These are phyloP conservation scores for Starmerella davenportii DNA, from an alignment of 805 yeast species.

Conservation along the genomic window DNA sequence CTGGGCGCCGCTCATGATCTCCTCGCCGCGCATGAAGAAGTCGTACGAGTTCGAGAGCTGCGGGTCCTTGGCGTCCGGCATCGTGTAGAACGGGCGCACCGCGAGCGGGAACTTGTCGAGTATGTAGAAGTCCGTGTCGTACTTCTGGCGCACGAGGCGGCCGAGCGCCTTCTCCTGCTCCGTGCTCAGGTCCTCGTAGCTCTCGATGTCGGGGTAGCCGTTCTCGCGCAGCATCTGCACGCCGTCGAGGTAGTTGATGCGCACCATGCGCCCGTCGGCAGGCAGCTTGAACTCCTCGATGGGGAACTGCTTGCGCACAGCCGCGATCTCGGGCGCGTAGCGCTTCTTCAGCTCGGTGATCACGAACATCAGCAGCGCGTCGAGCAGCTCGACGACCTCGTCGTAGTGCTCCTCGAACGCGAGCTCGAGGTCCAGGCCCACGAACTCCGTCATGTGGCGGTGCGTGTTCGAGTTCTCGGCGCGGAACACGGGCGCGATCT, in stretches of 20 bases:
- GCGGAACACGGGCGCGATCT: constrained; percentile 94
- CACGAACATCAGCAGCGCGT: constrained; percentile 70
- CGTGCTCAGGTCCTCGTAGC: constrained; percentile 76
- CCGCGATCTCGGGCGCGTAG: constrained; percentile 66
- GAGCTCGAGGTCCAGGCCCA: constrained; percentile 95
- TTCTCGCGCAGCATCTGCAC: constrained; percentile 66
- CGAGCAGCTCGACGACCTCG: constrained; percentile 51
- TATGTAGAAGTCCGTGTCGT: constrained; percentile 93
- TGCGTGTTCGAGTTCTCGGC: constrained; percentile 98
- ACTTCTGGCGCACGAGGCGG: constrained; percentile 74
- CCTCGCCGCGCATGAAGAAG: constrained; percentile 99
- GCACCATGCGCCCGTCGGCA: constrained; percentile 81
- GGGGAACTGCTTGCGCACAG: constrained; percentile 87
- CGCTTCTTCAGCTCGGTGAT: constrained; percentile 68
- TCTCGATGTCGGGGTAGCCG: constrained; percentile 62
- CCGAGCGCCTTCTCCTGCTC: constrained; percentile 92
- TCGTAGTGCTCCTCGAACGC: constrained; percentile 96
- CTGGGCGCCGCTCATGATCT: constrained; percentile 97
- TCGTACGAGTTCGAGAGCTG: constrained; percentile 93
- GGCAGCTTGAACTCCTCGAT: constrained; percentile 96
- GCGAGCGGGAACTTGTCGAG: constrained; percentile 96
- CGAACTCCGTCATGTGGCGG: constrained; percentile 98
- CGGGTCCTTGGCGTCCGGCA: constrained; percentile 91
- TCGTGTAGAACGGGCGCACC: constrained; percentile 94
- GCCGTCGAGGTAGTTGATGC: constrained; percentile 80